A percentile compares a stretch with the other conserved stretches of the same genome.
Conservation (phyloP, 179 eudicot species). For the Beta corolliflora region DNA sequence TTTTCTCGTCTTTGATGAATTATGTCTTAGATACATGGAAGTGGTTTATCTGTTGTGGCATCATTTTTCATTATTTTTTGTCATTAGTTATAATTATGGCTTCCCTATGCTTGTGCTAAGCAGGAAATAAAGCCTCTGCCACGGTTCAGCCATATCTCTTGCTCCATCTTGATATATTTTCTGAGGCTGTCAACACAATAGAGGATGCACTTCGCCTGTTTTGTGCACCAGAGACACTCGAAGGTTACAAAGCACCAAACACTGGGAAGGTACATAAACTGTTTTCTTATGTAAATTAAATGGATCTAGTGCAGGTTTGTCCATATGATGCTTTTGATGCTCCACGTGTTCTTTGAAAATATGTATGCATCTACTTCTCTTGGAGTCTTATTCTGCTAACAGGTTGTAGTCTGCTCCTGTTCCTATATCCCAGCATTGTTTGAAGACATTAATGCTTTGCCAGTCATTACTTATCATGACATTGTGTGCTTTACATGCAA, state of each 20-base stretch:
- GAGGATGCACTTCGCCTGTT: slow-evolving; percentile 77
- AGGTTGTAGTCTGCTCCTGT: neutral
- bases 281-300: neutral
- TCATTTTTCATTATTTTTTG: neutral
- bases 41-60: neutral
- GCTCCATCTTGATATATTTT: slow-evolving; percentile 77
- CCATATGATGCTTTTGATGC: neutral
- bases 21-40: neutral
- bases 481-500: neutral
- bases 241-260: slow-evolving; percentile 66
- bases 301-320: neutral
- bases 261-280: slow-evolving; percentile 59
- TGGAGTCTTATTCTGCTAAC: too few relatives aligned
- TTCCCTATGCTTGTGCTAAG: slow-evolving; percentile 11
- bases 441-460: neutral
- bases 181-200: slow-evolving; percentile 64
- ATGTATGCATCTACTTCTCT: neutral
- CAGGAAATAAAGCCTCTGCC: slow-evolving; percentile 86
- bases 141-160: slow-evolving; percentile 86
- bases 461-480: neutral
- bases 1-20: neutral
- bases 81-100: neutral
- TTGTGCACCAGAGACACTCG: slow-evolving; percentile 78
- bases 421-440: neutral
- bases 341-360: neutral